A percentile compares a stretch with the other conserved stretches of the same genome.
These are phyloP conservation scores for Solanum aculeatissimum DNA, from an alignment of 305 asterid genomes.

Conservation along the genomic window DNA sequence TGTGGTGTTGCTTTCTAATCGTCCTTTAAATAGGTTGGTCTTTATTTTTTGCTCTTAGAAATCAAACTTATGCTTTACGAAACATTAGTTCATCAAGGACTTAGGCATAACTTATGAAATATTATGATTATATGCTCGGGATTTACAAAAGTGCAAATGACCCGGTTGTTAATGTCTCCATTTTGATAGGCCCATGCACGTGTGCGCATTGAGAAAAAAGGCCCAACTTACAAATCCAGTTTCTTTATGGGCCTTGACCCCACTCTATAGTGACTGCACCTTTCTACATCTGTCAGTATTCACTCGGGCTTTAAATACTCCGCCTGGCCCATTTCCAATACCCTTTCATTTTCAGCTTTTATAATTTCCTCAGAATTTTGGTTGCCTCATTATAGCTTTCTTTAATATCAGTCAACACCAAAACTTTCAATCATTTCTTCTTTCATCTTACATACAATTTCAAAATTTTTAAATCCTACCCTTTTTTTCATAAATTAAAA, in stretches of 20 bases:
- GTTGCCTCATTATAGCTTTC: not conserved
- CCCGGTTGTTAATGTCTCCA: not conserved
- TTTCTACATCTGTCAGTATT: not conserved
- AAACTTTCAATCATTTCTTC: not conserved
- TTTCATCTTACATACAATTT: not conserved
- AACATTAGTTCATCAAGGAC: not conserved
- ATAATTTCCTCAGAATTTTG: not conserved
- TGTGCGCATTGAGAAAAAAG: not conserved
- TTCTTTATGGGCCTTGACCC: not conserved
- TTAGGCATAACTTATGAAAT: not conserved
- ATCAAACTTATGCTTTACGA: not conserved
- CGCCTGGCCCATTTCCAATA: not conserved
- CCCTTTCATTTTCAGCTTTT: not conserved
- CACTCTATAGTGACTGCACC: not conserved
- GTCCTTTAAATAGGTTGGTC: not conserved
- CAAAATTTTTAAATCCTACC: too few species aligned
- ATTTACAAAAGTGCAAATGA: not conserved
- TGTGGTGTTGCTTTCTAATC: not conserved
- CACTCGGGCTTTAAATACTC: not conserved
- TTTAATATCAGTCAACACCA: not conserved
- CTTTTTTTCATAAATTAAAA: too few species aligned
- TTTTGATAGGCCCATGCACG: not conserved
- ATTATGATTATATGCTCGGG: too few species aligned
- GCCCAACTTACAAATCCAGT: not conserved
- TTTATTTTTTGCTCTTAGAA: not conserved